Evolutionary conservation across 169 alveolate species (phyloP).

Genomic region (Babesia bigemina): DNA sequence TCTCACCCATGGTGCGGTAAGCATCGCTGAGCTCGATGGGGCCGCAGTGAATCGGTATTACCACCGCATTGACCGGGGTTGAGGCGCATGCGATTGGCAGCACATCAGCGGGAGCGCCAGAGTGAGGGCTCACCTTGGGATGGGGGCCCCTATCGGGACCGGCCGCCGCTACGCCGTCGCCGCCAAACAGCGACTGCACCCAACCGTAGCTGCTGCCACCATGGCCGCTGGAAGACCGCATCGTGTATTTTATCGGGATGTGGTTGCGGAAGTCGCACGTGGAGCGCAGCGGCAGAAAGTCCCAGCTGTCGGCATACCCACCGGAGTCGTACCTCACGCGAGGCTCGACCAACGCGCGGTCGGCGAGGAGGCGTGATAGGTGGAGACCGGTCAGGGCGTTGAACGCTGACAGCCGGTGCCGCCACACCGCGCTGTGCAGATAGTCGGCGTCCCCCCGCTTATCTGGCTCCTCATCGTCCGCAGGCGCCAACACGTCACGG

Average conservation of each 20-base stretch:
- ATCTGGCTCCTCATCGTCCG: background rate
- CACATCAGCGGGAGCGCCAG: background rate
- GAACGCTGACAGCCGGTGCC: conserved; percentile 6
- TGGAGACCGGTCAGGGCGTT: background rate
- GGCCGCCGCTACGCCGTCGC: background rate
- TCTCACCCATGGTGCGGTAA: conserved; percentile 41
- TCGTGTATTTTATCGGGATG: conserved; percentile 59
- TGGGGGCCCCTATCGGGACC: background rate
- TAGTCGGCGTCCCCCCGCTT: background rate
- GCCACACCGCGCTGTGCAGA: conserved; percentile 15
- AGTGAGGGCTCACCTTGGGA: background rate
- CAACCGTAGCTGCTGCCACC: conserved; percentile 10
- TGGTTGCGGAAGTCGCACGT: conserved; percentile 44
- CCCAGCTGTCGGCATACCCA: background rate
- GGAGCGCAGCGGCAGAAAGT: conserved; percentile 42
- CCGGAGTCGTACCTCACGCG: conserved; percentile 35
- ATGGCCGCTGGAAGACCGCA: background rate
- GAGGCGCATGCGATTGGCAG: background rate
- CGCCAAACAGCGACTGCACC: conserved; percentile 32
- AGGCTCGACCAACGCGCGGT: background rate
- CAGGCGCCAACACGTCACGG: background rate
- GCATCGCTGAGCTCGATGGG: conserved; percentile 18
- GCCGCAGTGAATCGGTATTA: conserved; percentile 56
- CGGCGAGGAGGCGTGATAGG: background rate
- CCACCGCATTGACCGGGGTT: conserved; percentile 21